Evolutionary conservation across 2,329 filamentous ascomycete species (phyloP).

Genomic region (Amylocarpus encephaloides): DNA sequence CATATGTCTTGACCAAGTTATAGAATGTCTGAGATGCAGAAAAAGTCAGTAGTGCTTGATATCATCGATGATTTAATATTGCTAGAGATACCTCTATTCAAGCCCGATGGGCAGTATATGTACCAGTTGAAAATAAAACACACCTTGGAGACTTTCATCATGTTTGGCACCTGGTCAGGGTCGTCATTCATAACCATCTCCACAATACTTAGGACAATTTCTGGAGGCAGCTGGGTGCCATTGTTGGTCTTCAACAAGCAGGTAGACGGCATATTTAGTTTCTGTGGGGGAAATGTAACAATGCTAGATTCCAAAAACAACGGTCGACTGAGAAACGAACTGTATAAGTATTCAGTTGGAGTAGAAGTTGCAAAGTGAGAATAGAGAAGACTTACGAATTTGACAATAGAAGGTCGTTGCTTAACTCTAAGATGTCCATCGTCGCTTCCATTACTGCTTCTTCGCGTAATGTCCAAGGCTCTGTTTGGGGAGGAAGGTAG

Average conservation of each 20-base stretch:
- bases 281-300: not conserved
- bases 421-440: no score
- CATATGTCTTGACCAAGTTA: slow-evolving; percentile 17
- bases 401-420: no score
- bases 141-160: slow-evolving; percentile 22
- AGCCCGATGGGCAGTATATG: not conserved
- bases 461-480: no score
- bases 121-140: not conserved
- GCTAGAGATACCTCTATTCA: not conserved
- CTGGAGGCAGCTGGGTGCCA: slow-evolving; percentile 9
- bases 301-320: not conserved
- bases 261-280: slow-evolving; percentile 1
- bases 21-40: slow-evolving; percentile 14
- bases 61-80: not conserved
- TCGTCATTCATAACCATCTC: slow-evolving; percentile 16
- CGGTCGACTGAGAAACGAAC: not conserved
- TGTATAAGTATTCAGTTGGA: no score
- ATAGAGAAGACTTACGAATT: no score
- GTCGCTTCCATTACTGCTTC: no score
- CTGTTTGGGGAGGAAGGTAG: no score
- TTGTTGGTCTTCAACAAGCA: not conserved
- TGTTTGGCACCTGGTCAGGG: slow-evolving; percentile 7
- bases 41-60: not conserved
- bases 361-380: no score
- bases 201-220: slow-evolving; percentile 19